phyloP scores from a whole-genome alignment of 2,329 filamentous ascomycete species.

The Curvularia lunata region DNA sequence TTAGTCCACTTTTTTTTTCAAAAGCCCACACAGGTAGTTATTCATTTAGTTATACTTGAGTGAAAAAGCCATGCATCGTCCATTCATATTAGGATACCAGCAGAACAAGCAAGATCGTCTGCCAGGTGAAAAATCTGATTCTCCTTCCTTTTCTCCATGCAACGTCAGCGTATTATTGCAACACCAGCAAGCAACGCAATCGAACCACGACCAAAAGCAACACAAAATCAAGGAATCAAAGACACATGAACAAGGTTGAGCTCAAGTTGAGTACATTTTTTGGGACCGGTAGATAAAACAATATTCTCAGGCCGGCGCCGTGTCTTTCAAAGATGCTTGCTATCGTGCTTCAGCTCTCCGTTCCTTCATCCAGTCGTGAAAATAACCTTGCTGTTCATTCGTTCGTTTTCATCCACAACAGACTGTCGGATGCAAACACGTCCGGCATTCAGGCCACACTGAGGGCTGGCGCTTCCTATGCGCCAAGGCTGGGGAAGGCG shows the following conservation, averaged over 20 bases:
- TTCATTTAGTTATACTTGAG: too few relatives aligned
- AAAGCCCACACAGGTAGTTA: too few relatives aligned
- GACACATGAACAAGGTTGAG: conserved; percentile 7
- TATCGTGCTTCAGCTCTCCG: conserved; percentile 15
- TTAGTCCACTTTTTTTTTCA: too few relatives aligned
- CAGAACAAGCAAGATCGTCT: too few relatives aligned
- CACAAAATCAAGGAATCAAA: conserved; percentile 2
- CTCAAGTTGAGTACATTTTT: conserved; percentile 19
- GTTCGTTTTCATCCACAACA: conserved; percentile 24
- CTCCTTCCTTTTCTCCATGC: too few relatives aligned
- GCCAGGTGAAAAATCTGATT: too few relatives aligned
- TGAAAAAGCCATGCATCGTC: too few relatives aligned
- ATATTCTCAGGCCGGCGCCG: conserved; percentile 18
- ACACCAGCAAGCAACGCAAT: neutral
- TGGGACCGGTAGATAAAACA: conserved; percentile 15
- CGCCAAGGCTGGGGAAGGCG: conserved; percentile 62
- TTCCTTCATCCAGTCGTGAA: conserved; percentile 20
- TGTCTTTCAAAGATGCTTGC: conserved; percentile 21
- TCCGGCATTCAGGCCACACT: conserved; percentile 22
- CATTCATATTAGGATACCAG: too few relatives aligned
- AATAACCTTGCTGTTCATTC: conserved; percentile 31
- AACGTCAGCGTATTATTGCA: neutral
- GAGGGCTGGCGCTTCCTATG: conserved; percentile 42
- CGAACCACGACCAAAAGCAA: neutral
- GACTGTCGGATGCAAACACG: conserved; percentile 20